Percentiles rank a stretch among this genome's conserved stretches.
Conservation (phyloP, 306 rosid genomes). For the Luffa aegyptiaca region DNA sequence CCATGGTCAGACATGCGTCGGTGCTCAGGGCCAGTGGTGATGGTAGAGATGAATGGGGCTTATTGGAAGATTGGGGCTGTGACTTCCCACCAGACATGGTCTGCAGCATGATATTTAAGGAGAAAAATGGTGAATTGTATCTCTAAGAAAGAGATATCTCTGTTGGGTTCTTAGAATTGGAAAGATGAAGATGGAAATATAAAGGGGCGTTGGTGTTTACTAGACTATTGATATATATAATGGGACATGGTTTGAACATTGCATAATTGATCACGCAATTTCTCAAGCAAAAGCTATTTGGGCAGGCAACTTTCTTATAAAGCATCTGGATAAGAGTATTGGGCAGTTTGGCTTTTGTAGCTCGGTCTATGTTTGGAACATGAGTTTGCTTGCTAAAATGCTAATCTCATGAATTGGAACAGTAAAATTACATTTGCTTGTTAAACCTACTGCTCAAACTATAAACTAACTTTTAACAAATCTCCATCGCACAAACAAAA, state of each 20-base stretch:
- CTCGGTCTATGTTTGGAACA: background rate
- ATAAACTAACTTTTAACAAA: background rate
- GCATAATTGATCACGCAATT: background rate
- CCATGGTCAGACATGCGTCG: background rate
- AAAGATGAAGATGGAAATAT: background rate
- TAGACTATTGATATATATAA: background rate
- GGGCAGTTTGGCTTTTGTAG: background rate
- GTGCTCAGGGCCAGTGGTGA: background rate
- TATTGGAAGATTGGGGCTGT: background rate
- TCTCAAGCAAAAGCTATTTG: background rate
- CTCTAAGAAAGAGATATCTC: background rate
- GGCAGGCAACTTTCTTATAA: background rate
- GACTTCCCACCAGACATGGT: background rate
- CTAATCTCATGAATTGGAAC: background rate
- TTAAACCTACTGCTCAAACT: background rate
- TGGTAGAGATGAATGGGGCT: background rate
- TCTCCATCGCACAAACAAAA: background rate
- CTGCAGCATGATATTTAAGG: background rate
- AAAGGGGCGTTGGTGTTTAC: background rate
- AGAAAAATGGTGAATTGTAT: background rate
- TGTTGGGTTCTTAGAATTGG: background rate
- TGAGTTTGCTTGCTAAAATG: background rate
- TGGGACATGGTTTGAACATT: background rate
- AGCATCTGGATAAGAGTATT: background rate
- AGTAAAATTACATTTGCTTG: too few species aligned